Percentiles rank a stretch among this genome's conserved stretches.
Evolutionary conservation across 192 early-diverging fungal genomes (phyloP).

Genomic region (Lunasporangiospora selenospora): DNA sequence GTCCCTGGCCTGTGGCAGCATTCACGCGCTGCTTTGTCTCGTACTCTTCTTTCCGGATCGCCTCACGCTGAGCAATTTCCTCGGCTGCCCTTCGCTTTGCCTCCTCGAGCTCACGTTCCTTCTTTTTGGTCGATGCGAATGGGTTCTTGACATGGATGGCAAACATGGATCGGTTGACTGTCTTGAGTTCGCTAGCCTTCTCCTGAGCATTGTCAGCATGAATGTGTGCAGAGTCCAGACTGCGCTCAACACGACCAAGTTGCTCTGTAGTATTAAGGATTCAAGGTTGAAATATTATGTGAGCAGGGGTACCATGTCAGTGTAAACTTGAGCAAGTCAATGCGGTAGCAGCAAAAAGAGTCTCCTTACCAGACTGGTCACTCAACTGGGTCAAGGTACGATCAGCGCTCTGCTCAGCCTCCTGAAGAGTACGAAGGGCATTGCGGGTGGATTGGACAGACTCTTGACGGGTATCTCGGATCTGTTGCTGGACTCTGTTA

Average conservation of each 20-base stretch:
- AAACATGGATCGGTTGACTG: conserved; percentile 80
- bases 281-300: not conserved
- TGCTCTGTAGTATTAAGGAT: conserved; percentile 18
- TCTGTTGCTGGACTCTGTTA: conserved; percentile 65
- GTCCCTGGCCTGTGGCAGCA: conserved; percentile 46
- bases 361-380: conserved; percentile 63
- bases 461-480: conserved; percentile 66
- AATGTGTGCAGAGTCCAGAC: conserved; percentile 67
- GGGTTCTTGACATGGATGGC: conserved; percentile 72
- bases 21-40: conserved; percentile 66
- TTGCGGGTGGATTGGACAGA: conserved; percentile 72
- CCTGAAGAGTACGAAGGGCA: conserved; percentile 65
- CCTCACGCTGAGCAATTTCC: conserved; percentile 57
- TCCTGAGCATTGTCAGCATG: conserved; percentile 60
- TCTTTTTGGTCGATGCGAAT: conserved; percentile 67
- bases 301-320: not conserved
- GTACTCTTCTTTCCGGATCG: conserved; percentile 59
- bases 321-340: not conserved
- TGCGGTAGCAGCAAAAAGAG: not conserved
- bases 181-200: conserved; percentile 64
- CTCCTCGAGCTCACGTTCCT: conserved; percentile 61
- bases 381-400: conserved; percentile 70
- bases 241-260: conserved; percentile 62
- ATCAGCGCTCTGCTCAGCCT: conserved; percentile 64
- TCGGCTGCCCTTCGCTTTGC: conserved; percentile 57